Percentiles rank a stretch among this genome's conserved stretches.
phyloP scores from a whole-genome alignment of 371 early-diverging fungal genomes.

The Mortierella sp. region DNA sequence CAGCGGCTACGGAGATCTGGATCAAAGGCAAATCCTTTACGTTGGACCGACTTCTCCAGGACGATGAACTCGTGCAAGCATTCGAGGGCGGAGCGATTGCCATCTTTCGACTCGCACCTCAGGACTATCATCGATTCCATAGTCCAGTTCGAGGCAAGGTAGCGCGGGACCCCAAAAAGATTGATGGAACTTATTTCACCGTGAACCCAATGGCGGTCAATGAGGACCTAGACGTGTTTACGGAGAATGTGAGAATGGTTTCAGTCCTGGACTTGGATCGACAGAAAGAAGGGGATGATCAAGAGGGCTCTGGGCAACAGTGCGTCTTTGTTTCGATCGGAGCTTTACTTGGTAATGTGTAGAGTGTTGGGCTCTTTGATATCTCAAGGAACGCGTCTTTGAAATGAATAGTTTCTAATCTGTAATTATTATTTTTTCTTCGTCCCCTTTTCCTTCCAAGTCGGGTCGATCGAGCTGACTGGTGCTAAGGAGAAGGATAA shows the following conservation, averaged over 20 bases:
- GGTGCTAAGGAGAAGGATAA: constrained; percentile 50
- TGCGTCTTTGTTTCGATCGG: background rate
- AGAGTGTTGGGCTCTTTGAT: background rate
- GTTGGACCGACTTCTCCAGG: constrained; percentile 57
- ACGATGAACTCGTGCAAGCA: constrained; percentile 35
- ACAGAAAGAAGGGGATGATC: background rate
- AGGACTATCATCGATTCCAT: constrained; percentile 81
- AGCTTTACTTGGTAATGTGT: background rate
- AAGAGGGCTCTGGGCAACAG: background rate
- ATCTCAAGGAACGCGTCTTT: too few relatives aligned
- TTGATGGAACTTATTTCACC: constrained; percentile 1
- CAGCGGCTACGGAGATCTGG: constrained; percentile 64
- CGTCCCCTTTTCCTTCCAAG: constrained; percentile 11
- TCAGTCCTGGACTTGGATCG: constrained; percentile 5
- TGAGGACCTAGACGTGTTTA: constrained; percentile 49
- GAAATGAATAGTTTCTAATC: background rate
- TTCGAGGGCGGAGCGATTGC: constrained; percentile 66
- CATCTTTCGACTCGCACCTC: constrained; percentile 76
- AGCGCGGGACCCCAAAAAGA: background rate
- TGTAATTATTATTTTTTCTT: background rate
- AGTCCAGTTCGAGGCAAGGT: constrained; percentile 67
- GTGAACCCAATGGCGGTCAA: constrained; percentile 55
- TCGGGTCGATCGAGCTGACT: constrained; percentile 61
- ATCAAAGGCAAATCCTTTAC: constrained; percentile 75
- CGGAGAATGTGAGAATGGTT: constrained; percentile 50